Conservation (phyloP, 805 yeast species). For the Yarrowia sp. region DNA sequence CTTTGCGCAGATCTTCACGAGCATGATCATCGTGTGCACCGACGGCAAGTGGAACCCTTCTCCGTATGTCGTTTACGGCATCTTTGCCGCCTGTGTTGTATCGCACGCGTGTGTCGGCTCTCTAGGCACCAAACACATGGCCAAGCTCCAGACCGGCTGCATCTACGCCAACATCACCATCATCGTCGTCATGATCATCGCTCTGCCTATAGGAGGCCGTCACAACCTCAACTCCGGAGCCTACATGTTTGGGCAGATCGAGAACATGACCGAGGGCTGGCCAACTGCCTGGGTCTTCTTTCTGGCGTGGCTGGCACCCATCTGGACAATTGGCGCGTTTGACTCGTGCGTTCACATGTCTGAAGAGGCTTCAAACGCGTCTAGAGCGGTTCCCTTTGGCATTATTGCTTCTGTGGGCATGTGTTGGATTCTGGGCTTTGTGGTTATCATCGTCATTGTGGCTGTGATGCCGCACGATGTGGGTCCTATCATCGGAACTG, state of each 20-base stretch:
- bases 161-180: background rate
- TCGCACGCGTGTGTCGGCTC: background rate
- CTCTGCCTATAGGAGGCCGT: background rate
- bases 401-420: background rate
- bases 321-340: conserved; percentile 5
- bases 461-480: background rate
- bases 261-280: background rate
- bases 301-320: background rate
- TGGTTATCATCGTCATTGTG: background rate
- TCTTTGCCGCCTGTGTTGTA: background rate
- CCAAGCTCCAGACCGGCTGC: background rate
- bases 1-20: conserved; percentile 54
- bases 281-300: background rate
- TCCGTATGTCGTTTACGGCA: background rate
- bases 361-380: background rate
- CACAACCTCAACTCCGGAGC: background rate
- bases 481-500: background rate
- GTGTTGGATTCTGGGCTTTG: conserved; percentile 1
- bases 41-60: conserved; percentile 1
- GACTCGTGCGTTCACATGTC: conserved; percentile 2
- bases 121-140: background rate
- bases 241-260: background rate
- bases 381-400: background rate
- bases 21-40: background rate
- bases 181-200: background rate